Base-by-base conservation (phyloP, 805 yeast species). In the Lachancea sp. region DNA sequence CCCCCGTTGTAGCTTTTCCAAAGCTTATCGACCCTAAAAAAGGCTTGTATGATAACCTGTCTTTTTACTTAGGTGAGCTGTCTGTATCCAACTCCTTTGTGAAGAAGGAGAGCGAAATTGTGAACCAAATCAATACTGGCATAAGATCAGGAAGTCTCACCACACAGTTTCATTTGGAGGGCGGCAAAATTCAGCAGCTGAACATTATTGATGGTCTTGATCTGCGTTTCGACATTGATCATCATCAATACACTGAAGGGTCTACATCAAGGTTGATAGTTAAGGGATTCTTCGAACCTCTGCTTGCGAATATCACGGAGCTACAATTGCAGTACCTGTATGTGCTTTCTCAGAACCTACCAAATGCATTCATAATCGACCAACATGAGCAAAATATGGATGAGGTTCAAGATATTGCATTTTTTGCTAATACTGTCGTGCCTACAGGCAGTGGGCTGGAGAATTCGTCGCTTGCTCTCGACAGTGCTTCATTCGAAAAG, bases 1-100 rank as follows among this genome's bases (percentile, higher is more conserved):
- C 97, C 1, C 99, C 99, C 0, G 83, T 83, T 9, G 69, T 93
- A 31, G 78, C 83, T 2, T 88, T 89, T 56, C 96, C 98, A 0
- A 73, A 73, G 43, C 50, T 76, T 0, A 68, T 73, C 3, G 74
- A 73, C 36, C 69, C 69, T 3, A 58, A 63, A 1, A 58, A 55
- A 2, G 67, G 67, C 27, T 54, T 66, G 2, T 78, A 74, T 55
- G 91, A 91, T 56, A 66, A 75, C 16, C 59, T 91, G 29, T 79
- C 84, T 0, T 77, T 83, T 15, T 78, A 86, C 54, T 70, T 90
- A 41, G 99, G 99, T 51, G 96, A 91, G 58, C 67, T 93, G 9
- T 82, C 75, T 52, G 77, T 89, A 15, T 67, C 71, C 3, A 93
- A 90, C 60, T 62, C 62, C 10, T 89, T 86, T 58, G 57, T 58